Conservation (phyloP, 169 alveolate genomes). For the Cryptosporidium bovis region DNA sequence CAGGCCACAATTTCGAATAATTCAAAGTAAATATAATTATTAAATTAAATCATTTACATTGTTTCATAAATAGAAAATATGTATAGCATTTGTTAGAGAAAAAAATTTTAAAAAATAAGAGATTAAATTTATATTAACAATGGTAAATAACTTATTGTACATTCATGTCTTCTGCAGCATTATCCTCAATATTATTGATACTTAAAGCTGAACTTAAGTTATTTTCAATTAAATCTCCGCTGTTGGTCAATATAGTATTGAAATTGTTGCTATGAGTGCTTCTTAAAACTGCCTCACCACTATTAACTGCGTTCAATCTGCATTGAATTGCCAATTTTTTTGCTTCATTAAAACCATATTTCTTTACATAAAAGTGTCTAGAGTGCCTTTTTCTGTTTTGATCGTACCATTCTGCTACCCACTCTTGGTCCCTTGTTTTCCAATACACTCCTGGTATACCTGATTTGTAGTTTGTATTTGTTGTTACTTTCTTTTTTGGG, state of each 20-base stretch:
- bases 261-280: slow-evolving; percentile 9
- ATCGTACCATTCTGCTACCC: slow-evolving; percentile 76
- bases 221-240: too few species aligned
- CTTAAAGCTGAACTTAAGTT: too few species aligned
- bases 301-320: slow-evolving; percentile 60
- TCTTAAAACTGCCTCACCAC: slow-evolving; percentile 73
- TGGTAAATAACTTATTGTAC: not conserved
- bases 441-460: slow-evolving; percentile 75
- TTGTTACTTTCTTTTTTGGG: slow-evolving; percentile 14
- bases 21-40: slow-evolving; percentile 7
- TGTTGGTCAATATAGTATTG: too few species aligned
- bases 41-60: not conserved
- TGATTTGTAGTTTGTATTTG: slow-evolving; percentile 31
- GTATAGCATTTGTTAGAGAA: not conserved
- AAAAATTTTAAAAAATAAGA: not conserved
- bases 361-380: slow-evolving; percentile 79
- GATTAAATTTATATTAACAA: not conserved
- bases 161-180: too few species aligned
- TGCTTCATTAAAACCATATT: slow-evolving; percentile 83
- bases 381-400: slow-evolving; percentile 73
- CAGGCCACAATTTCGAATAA: slow-evolving; percentile 57
- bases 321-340: slow-evolving; percentile 80
- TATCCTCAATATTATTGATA: too few species aligned
- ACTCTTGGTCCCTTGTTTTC: slow-evolving; percentile 71
- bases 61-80: not conserved